Percentiles rank a stretch among this genome's conserved stretches.
phyloP scores from a whole-genome alignment of 495 filamentous ascomycete species.

The Pyrenula aspistea region DNA sequence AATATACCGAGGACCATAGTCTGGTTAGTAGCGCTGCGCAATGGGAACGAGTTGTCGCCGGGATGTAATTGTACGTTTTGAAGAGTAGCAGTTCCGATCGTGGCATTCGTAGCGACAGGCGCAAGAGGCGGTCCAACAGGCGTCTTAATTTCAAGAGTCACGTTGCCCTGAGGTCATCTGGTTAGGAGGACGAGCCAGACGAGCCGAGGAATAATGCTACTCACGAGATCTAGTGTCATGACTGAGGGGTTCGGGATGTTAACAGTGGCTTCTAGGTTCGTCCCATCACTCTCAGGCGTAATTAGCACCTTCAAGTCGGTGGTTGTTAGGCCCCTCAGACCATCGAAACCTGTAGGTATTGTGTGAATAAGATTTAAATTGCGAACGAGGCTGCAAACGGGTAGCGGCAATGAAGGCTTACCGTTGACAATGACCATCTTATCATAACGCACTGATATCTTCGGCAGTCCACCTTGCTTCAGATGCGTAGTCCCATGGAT shows the following conservation, averaged over 20 bases:
- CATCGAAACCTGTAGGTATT: conserved; percentile 37
- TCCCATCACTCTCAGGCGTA: conserved; percentile 22
- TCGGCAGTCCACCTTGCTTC: conserved; percentile 36
- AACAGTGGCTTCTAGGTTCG: conserved; percentile 53
- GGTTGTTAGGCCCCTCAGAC: conserved; percentile 47
- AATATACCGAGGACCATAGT: conserved; percentile 28
- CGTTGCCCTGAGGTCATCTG: conserved; percentile 40
- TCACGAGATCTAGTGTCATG: conserved; percentile 52
- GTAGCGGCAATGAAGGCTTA: conserved; percentile 11
- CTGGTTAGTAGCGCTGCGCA: conserved; percentile 42
- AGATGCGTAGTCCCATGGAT: conserved; percentile 45
- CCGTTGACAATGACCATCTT: conserved; percentile 46
- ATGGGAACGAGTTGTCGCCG: conserved; percentile 44
- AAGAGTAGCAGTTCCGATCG: conserved; percentile 13
- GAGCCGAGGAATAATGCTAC: not conserved
- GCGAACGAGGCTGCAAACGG: not conserved
- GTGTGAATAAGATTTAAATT: conserved; percentile 1
- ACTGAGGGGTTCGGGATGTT: conserved; percentile 60
- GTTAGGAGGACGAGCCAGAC: conserved; percentile 1
- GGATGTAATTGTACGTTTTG: conserved; percentile 46
- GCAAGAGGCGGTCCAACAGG: conserved; percentile 23
- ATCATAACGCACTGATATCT: conserved; percentile 40
- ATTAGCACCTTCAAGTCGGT: conserved; percentile 35
- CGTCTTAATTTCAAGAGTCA: conserved; percentile 42
- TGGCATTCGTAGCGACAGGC: conserved; percentile 38